Percentiles rank a stretch among this genome's conserved stretches.
Evolutionary conservation across 306 rosid genomes (phyloP).

Genomic region (Ochetophila trinervis): DNA sequence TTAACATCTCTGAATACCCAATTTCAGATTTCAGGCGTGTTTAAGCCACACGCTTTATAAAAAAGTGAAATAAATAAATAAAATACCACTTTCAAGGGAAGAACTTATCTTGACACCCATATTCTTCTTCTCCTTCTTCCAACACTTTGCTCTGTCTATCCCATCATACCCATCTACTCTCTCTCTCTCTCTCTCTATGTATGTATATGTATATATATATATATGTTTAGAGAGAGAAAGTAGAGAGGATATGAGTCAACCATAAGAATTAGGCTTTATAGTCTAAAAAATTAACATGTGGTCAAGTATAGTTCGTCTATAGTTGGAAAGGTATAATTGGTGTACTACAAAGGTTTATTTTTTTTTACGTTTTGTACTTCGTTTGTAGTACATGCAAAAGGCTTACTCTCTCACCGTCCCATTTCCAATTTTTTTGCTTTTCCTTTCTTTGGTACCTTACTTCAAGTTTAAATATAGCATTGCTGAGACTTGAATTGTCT

Average conservation of each 20-base stretch:
- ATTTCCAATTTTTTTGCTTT: neutral
- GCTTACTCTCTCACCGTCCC: neutral
- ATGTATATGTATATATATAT: too few relatives aligned
- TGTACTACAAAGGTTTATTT: constrained; percentile 42
- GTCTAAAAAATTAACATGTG: too few relatives aligned
- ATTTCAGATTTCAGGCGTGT: neutral
- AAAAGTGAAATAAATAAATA: neutral
- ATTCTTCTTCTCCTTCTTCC: neutral
- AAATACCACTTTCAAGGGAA: neutral
- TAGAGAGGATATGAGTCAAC: constrained; percentile 5
- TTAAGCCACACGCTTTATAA: constrained; percentile 1
- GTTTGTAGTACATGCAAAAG: constrained; percentile 44
- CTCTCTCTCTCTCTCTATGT: neutral
- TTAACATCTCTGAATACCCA: neutral
- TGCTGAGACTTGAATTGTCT: neutral
- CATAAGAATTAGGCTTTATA: neutral
- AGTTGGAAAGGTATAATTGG: constrained; percentile 5
- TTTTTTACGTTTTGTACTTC: constrained; percentile 8
- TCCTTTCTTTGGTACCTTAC: neutral
- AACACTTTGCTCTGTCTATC: neutral
- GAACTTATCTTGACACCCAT: neutral
- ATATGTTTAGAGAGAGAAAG: constrained; percentile 3
- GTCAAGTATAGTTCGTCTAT: neutral
- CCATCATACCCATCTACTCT: constrained; percentile 16
- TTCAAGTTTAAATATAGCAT: neutral